Evolutionary conservation across 768 basidiomycete species (phyloP).

Genomic region (Naganishia friedmannii): DNA sequence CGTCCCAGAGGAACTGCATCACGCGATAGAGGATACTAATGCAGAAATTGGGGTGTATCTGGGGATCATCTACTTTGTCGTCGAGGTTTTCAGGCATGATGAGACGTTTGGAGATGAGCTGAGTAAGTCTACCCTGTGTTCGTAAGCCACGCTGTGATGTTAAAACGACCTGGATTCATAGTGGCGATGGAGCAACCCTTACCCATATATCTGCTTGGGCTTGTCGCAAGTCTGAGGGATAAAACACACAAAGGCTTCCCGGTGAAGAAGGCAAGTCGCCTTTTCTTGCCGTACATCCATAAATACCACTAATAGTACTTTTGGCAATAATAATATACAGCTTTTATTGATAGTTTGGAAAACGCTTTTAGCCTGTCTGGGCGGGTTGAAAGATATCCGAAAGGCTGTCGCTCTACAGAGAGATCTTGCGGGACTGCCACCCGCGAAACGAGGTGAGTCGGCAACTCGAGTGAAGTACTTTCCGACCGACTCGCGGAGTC

Average conservation of each 20-base stretch:
- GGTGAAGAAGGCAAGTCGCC: conserved; percentile 75
- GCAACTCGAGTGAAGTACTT: conserved; percentile 38
- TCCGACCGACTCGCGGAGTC: neutral
- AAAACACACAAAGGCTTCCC: conserved; percentile 94
- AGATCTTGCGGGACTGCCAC: conserved; percentile 74
- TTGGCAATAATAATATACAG: conserved; percentile 54
- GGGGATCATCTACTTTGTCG: conserved; percentile 89
- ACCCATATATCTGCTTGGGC: conserved; percentile 84
- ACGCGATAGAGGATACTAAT: conserved; percentile 82
- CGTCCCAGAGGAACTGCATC: conserved; percentile 60
- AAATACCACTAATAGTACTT: neutral
- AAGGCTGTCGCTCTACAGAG: conserved; percentile 80
- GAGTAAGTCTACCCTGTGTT: conserved; percentile 61
- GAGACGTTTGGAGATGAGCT: conserved; percentile 94
- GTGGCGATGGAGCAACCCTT: conserved; percentile 95
- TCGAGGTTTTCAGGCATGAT: conserved; percentile 88
- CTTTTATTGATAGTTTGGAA: conserved; percentile 94
- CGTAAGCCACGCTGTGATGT: conserved; percentile 16
- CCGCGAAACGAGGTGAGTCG: conserved; percentile 55
- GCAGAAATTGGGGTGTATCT: conserved; percentile 59
- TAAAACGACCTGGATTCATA: conserved; percentile 45
- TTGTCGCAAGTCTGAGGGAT: conserved; percentile 85
- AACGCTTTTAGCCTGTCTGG: conserved; percentile 82
- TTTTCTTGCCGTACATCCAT: neutral
- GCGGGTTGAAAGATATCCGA: conserved; percentile 79